Evolutionary conservation across 2,329 filamentous ascomycete species (phyloP).

Genomic region (Microcera coccophila): DNA sequence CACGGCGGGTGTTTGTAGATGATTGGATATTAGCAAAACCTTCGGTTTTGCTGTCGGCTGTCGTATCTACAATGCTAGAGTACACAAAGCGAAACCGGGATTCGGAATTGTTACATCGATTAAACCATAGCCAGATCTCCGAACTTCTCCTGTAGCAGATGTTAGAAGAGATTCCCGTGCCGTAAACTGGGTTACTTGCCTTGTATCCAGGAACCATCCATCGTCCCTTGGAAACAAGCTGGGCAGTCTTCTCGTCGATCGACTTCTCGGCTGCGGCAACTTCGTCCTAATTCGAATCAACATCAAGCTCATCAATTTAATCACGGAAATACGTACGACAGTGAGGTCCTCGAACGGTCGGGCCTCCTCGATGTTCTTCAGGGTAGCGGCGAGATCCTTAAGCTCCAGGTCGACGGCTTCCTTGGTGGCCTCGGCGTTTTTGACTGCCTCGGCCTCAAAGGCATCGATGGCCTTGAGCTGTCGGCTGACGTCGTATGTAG

Average conservation of each 20-base stretch:
- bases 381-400: slow-evolving; percentile 86
- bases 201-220: slow-evolving; percentile 99
- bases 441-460: slow-evolving; percentile 93
- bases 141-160: slow-evolving; percentile 79
- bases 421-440: slow-evolving; percentile 97
- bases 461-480: slow-evolving; percentile 98
- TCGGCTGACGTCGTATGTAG: slow-evolving; percentile 84
- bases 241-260: slow-evolving; percentile 93
- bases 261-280: slow-evolving; percentile 90
- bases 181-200: slow-evolving; percentile 52
- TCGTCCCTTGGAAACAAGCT: slow-evolving; percentile 95
- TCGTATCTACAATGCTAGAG: slow-evolving; percentile 69
- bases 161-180: slow-evolving; percentile 40
- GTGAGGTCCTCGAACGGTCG: slow-evolving; percentile 96
- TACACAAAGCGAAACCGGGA: slow-evolving; percentile 54
- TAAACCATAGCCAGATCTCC: slow-evolving; percentile 95
- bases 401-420: slow-evolving; percentile 92
- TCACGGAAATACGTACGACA: slow-evolving; percentile 65
- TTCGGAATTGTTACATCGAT: slow-evolving; percentile 41
- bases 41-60: slow-evolving; percentile 33
- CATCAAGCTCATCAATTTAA: slow-evolving; percentile 16
- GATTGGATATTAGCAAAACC: slow-evolving; percentile 32
- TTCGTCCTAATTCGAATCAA: slow-evolving; percentile 65
- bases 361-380: slow-evolving; percentile 95
- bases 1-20: slow-evolving; percentile 23